These are phyloP conservation scores for Trichomonas vaginalis DNA, from an alignment of 208 protist genomes.

Conservation along the genomic window DNA sequence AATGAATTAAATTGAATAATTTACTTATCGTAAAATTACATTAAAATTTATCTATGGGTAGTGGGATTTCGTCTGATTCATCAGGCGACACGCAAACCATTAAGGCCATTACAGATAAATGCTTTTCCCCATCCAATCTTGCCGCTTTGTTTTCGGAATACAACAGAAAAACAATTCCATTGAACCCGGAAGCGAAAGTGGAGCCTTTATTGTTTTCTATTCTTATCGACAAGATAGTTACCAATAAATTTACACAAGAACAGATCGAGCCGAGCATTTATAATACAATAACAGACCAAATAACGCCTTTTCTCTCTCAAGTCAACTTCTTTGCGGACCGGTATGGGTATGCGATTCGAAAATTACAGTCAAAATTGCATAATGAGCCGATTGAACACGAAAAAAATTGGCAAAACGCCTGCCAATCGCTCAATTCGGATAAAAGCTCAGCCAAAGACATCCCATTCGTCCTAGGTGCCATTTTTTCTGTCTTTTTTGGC, in stretches of 20 bases:
- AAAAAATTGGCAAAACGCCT: neutral
- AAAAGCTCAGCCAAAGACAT: neutral
- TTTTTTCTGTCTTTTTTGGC: neutral
- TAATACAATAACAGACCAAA: neutral
- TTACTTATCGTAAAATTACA: neutral
- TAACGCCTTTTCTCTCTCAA: neutral
- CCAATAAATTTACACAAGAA: neutral
- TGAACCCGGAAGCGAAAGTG: neutral
- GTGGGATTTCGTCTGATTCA: neutral
- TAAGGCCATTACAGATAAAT: neutral
- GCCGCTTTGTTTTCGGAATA: neutral
- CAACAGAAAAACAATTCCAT: neutral
- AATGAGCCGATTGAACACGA: neutral
- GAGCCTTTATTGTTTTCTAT: neutral
- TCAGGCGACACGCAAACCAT: neutral
- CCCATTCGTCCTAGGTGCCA: neutral
- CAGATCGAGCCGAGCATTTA: neutral
- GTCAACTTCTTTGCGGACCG: neutral
- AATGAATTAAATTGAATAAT: no score
- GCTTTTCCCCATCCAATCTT: neutral
- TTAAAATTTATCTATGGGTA: neutral
- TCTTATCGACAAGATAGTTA: neutral
- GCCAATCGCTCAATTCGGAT: neutral
- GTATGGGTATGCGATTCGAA: neutral
- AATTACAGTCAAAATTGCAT: neutral